Percentiles rank a stretch among this genome's conserved stretches.
These are phyloP conservation scores for Trapa incisa DNA, from an alignment of 345 rosid genomes.

Conservation along the genomic window DNA sequence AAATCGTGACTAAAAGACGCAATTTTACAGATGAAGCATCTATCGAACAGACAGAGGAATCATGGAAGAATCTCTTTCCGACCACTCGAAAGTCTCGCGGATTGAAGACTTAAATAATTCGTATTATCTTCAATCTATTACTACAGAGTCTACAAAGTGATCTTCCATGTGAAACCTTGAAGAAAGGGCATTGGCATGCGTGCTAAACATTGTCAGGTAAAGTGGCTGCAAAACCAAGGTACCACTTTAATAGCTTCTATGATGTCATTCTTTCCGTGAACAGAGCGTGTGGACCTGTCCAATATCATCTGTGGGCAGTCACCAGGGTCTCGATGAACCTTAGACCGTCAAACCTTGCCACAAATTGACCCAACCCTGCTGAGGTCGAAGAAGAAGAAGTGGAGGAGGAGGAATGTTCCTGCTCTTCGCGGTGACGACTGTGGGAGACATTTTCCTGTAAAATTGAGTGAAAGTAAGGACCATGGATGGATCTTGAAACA, in stretches of 20 bases:
- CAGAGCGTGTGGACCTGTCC: neutral
- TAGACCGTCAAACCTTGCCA: slow-evolving; percentile 29
- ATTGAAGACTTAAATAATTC: neutral
- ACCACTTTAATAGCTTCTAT: neutral
- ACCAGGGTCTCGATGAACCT: slow-evolving; percentile 38
- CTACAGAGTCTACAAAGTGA: neutral
- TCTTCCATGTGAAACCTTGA: neutral
- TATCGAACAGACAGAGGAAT: neutral
- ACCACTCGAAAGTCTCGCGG: neutral
- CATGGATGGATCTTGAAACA: neutral
- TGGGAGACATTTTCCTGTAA: neutral
- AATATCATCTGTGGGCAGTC: slow-evolving; percentile 25
- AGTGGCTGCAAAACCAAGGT: neutral
- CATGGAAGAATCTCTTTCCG: neutral
- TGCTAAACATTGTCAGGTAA: neutral
- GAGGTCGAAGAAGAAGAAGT: slow-evolving; percentile 4
- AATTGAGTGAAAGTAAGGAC: neutral
- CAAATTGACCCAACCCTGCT: slow-evolving; percentile 14
- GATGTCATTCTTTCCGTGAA: neutral
- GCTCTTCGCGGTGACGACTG: neutral
- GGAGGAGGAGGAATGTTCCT: neutral
- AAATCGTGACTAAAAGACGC: too few species aligned
- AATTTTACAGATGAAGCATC: neutral
- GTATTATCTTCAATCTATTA: neutral
- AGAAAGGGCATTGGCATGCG: neutral